Conservation (phyloP, 1,284 basidiomycete genomes). For the Trichosporon ovoides region DNA sequence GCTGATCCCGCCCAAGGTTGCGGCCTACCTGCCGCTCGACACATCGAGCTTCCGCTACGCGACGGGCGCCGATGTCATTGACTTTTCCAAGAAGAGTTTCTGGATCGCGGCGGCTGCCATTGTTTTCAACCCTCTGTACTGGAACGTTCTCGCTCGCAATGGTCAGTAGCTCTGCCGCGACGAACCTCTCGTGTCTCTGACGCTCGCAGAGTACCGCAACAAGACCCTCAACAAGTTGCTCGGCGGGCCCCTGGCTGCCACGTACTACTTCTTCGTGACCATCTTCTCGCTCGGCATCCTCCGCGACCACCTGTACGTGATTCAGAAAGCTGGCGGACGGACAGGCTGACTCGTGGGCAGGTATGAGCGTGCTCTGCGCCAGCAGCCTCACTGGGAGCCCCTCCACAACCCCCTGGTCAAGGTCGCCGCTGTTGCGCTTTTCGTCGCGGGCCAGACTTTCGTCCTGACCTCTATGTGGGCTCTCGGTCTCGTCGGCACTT, state of each 20-base stretch:
- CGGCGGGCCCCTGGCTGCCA: slow-evolving; percentile 67
- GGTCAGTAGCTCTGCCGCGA: slow-evolving; percentile 54
- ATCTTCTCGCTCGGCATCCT: slow-evolving; percentile 84
- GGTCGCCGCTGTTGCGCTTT: slow-evolving; percentile 61
- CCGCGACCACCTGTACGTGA: slow-evolving; percentile 73
- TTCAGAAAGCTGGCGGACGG: not conserved
- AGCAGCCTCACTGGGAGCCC: slow-evolving; percentile 42
- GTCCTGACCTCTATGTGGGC: slow-evolving; percentile 87
- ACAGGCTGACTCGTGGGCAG: slow-evolving; percentile 21
- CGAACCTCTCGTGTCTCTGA: not conserved
- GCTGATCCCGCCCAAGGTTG: slow-evolving; percentile 21
- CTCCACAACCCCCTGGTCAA: slow-evolving; percentile 58
- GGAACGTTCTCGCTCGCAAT: slow-evolving; percentile 92
- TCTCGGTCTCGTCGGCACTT: slow-evolving; percentile 80
- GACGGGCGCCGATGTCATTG: slow-evolving; percentile 38
- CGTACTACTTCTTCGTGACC: slow-evolving; percentile 82
- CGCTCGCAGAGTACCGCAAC: slow-evolving; percentile 68
- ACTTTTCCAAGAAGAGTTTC: slow-evolving; percentile 63
- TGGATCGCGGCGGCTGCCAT: slow-evolving; percentile 62
- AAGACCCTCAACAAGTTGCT: slow-evolving; percentile 78
- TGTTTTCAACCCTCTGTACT: slow-evolving; percentile 84
- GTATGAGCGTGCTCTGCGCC: slow-evolving; percentile 33
- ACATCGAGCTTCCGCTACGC: slow-evolving; percentile 30
- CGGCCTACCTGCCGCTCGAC: slow-evolving; percentile 14
- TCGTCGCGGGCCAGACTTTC: slow-evolving; percentile 68